Base-by-base conservation (phyloP, 306 rosid species). In the Hippophae gyantsensis region DNA sequence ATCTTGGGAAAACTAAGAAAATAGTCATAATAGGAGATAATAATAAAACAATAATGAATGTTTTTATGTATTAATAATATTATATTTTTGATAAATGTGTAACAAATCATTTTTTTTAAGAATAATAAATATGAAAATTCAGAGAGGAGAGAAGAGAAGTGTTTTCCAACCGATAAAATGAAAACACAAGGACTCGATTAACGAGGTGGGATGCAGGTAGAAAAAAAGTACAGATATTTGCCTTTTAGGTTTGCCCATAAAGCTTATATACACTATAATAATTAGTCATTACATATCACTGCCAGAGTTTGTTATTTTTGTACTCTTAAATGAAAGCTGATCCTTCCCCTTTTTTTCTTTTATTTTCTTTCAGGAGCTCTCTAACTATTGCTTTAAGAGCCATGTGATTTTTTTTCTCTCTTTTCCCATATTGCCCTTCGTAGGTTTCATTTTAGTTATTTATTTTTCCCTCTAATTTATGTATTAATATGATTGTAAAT, bases 301-400 rank as follows among this genome's bases (percentile, higher is more conserved):
- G 86, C 63, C 85, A 77, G 82, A 89, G 82, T 73, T 85, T 81
- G 89, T 86, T 86, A 89, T 85, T 82, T 77, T 75, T 72, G 89
- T 84, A 74, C 86, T 78, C 74, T 59, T 70, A 78, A 79, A 76
- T 64, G 85, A 79, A 79, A 77, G 73, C 75, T 14, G 7, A 42
- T 23, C 61, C 10, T 13, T 53, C 46, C 42, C 53, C 25, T 55
- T 27, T 18, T 14, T 51, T 2, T 8, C 25, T 0, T 54, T 8
- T 64, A 7, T 25, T 0, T 52, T 52, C 10, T 53, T 53, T 9
- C 9, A 13, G 8, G 9, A 8, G 12, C 13, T 48, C 49, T 6
- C 1, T 38, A 40, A 18, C 9, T 27, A 9, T 42, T 63, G 62
- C 60, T 62, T 18, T 73, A 64, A 69, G 63, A 69, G 59, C 60